Percentiles rank a stretch among this genome's conserved stretches.
These are phyloP conservation scores for Moniliella sp. DNA, from an alignment of 1,284 basidiomycete species.

Conservation along the genomic window DNA sequence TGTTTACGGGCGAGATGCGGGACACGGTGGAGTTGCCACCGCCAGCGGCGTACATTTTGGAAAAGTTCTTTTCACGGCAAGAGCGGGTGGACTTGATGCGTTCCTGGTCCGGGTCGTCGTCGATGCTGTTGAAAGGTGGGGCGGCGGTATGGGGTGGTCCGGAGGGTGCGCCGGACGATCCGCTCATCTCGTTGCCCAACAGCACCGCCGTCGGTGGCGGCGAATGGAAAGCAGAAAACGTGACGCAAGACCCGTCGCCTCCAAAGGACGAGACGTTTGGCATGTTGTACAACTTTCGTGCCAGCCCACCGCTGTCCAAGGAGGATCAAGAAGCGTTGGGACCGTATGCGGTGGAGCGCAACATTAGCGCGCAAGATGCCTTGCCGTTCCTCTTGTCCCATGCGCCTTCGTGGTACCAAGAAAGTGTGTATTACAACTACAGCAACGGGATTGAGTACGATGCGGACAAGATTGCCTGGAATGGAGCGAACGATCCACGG, in stretches of 20 bases:
- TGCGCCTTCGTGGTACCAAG: constrained; percentile 54
- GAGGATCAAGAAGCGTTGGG: too few species aligned
- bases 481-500: constrained; percentile 30
- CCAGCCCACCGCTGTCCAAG: too few species aligned
- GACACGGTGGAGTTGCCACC: constrained; percentile 77
- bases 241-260: not conserved
- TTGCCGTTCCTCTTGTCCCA: constrained; percentile 62
- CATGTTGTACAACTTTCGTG: constrained; percentile 34
- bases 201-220: too few species aligned
- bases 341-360: constrained; percentile 4
- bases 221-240: not conserved
- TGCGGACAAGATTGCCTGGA: constrained; percentile 34
- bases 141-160: constrained; percentile 68
- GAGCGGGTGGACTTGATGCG: constrained; percentile 79
- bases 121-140: constrained; percentile 48
- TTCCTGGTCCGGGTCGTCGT: constrained; percentile 80
- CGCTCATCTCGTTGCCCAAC: constrained; percentile 1
- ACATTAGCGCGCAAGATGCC: constrained; percentile 54
- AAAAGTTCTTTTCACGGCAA: constrained; percentile 53
- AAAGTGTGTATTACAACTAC: constrained; percentile 76
- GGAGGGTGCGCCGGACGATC: constrained; percentile 28
- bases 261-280: constrained; percentile 6
- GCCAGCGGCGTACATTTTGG: constrained; percentile 51
- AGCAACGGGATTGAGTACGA: constrained; percentile 76
- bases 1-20: constrained; percentile 71